Percentiles rank a stretch among this genome's conserved stretches.
Evolutionary conservation across 495 filamentous ascomycete genomes (phyloP).

Genomic region (Friedmanniomyces endolithicus): DNA sequence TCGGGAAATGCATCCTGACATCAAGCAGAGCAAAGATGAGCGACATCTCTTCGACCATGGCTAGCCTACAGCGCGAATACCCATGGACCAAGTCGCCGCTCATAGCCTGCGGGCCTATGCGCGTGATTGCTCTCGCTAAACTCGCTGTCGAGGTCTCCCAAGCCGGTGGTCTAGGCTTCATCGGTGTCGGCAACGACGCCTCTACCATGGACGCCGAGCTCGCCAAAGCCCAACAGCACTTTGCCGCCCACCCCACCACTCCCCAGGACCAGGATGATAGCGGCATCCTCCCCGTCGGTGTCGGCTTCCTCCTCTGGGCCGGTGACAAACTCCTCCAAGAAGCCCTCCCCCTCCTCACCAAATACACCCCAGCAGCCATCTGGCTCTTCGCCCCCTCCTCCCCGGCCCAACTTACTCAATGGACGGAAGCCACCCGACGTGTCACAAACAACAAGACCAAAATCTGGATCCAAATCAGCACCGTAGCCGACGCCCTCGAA

Average conservation of each 20-base stretch:
- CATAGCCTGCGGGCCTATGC: conserved; percentile 61
- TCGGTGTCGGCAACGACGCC: conserved; percentile 29
- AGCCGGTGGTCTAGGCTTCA: conserved; percentile 40
- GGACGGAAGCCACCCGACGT: conserved; percentile 41
- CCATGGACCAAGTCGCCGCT: conserved; percentile 54
- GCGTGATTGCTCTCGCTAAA: conserved; percentile 48
- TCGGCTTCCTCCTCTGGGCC: conserved; percentile 52
- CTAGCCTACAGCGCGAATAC: conserved; percentile 33
- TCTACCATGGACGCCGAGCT: conserved; percentile 23
- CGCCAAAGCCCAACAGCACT: conserved; percentile 18
- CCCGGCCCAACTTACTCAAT: conserved; percentile 38
- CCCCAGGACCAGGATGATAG: conserved; percentile 3
- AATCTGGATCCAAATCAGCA: conserved; percentile 60
- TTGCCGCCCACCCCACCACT: conserved; percentile 10
- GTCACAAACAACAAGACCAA: conserved; percentile 35
- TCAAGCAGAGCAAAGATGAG: no score
- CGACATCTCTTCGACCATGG: conserved; percentile 7
- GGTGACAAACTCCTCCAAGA: conserved; percentile 24
- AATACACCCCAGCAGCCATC: conserved; percentile 46
- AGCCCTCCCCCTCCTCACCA: conserved; percentile 26
- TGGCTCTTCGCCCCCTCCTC: conserved; percentile 58
- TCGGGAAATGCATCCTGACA: no score
- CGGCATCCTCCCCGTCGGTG: conserved; percentile 45
- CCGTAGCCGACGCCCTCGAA: conserved; percentile 42
- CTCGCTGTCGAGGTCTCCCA: conserved; percentile 47